Evolutionary conservation across 306 rosid genomes (phyloP).

Genomic region (Fagus crenata): DNA sequence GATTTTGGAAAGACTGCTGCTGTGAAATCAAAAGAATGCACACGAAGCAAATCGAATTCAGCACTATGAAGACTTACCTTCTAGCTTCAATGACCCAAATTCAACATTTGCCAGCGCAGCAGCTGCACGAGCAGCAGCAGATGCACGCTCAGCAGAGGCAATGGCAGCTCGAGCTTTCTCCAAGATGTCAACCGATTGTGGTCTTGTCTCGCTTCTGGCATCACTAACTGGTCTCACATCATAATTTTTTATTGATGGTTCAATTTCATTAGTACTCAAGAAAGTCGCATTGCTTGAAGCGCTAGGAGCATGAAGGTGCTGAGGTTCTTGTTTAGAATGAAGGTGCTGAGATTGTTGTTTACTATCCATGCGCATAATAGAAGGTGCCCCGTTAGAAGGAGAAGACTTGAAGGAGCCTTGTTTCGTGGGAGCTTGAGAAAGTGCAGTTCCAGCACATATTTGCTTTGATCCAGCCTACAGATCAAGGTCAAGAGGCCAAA

Average conservation of each 20-base stretch:
- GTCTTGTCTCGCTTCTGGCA: slow-evolving; percentile 43
- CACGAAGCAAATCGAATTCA: slow-evolving; percentile 9
- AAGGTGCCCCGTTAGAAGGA: slow-evolving; percentile 31
- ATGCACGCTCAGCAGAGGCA: slow-evolving; percentile 82
- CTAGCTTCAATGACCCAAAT: slow-evolving; percentile 48
- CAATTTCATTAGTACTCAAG: slow-evolving; percentile 46
- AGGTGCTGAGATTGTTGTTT: slow-evolving; percentile 46
- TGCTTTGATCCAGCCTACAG: slow-evolving; percentile 74
- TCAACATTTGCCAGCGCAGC: slow-evolving; percentile 58
- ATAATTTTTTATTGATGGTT: slow-evolving; percentile 45
- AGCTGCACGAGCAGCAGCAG: slow-evolving; percentile 86
- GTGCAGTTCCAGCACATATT: slow-evolving; percentile 41
- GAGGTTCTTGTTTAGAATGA: slow-evolving; percentile 47
- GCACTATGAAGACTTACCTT: slow-evolving; percentile 49
- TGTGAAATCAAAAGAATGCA: slow-evolving; percentile 2
- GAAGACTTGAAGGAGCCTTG: slow-evolving; percentile 38
- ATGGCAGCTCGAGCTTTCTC: slow-evolving; percentile 88
- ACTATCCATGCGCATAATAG: slow-evolving; percentile 27
- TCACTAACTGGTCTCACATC: slow-evolving; percentile 26
- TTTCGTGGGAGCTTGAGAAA: slow-evolving; percentile 43
- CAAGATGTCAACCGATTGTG: slow-evolving; percentile 55
- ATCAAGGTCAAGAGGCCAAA: neutral
- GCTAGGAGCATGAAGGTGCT: slow-evolving; percentile 40
- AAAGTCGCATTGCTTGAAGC: slow-evolving; percentile 36
- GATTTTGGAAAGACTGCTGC: slow-evolving; percentile 2